phyloP scores from a whole-genome alignment of 768 basidiomycete genomes.

The Rhodosporidiobolus odoratus region DNA sequence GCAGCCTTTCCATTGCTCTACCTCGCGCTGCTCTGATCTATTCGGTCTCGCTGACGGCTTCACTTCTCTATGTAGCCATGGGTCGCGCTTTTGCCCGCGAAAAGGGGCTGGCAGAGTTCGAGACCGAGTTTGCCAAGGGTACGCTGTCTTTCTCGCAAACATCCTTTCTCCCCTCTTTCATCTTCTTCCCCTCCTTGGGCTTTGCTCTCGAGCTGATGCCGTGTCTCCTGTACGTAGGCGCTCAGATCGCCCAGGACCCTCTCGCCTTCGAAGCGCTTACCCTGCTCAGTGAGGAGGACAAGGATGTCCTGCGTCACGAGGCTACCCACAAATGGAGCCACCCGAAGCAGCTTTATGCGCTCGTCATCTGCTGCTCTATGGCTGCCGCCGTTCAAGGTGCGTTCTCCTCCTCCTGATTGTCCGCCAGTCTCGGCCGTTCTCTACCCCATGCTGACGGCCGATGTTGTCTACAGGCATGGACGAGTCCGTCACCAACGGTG shows the following conservation, averaged over 20 bases:
- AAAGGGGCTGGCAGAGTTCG: conserved; percentile 47
- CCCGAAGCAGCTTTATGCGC: conserved; percentile 41
- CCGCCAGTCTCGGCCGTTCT: too few relatives aligned
- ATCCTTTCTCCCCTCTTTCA: conserved; percentile 60
- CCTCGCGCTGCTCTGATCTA: conserved; percentile 52
- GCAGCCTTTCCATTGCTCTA: neutral
- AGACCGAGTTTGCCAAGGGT: conserved; percentile 56
- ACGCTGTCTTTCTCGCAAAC: neutral
- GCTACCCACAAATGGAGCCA: conserved; percentile 46
- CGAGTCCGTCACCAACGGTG: conserved; percentile 36
- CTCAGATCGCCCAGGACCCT: conserved; percentile 62
- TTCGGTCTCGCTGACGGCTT: conserved; percentile 53
- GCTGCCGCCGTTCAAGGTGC: conserved; percentile 38
- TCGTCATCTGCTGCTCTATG: conserved; percentile 34
- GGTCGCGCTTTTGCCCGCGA: conserved; percentile 63
- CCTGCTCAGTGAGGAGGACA: conserved; percentile 44
- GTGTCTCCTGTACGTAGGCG: conserved; percentile 44
- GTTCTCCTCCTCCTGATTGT: neutral
- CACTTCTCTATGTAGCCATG: conserved; percentile 63
- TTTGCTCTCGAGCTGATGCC: conserved; percentile 56
- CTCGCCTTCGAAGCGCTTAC: conserved; percentile 29
- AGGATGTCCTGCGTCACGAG: conserved; percentile 39
- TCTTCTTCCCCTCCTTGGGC: conserved; percentile 54
- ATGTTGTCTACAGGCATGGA: neutral
- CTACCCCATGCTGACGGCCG: too few relatives aligned